Evolutionary conservation across 306 rosid genomes (phyloP), one percentile per base, ranked within the genome.

Genomic region (Malus asiatica): DNA sequence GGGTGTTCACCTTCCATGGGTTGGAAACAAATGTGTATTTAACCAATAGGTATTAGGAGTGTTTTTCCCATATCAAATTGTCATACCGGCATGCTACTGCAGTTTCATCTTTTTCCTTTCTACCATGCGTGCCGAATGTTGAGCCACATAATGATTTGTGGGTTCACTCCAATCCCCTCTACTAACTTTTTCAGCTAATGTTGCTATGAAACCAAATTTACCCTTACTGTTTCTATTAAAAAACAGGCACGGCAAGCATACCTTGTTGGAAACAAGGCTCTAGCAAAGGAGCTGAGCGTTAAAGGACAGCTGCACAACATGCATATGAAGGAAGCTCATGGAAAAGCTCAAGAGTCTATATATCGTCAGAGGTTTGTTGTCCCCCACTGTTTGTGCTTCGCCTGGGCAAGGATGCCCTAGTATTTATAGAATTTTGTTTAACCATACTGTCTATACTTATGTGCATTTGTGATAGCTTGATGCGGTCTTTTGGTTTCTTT

Each of bases 281-380:
- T 91, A 55, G 98, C 98, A 67, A 94, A 91, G 89, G 98, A 94
- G 45, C 83, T 94, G 79, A 87, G 98, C 67, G 93, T 61, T 23
- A 91, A 94, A 82, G 98, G 97, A 78, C 97, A 94, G 82, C 78
- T 94, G 58, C 93, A 94, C 87, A 94, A 89, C 86, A 83, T 87
- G 89, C 97, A 87, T 68, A 94, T 91, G 98, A 94, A 94, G 84
- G 93, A 90, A 64, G 97, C 98, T 75, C 98, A 94, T 79, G 97
- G 89, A 76, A 91, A 93, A 76, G 97, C 98, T 67, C 97, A 94
- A 83, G 98, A 90, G 69, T 91, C 98, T 66, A 94, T 94, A 76
- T 94, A 91, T 79, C 95, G 95, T 40, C 93, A 91, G 86, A 94
- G 98, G 98, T 94, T 82, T 85, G 93, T 83, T 77, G 75, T 83